A percentile compares a stretch with the other conserved stretches of the same genome.
Evolutionary conservation across 2,329 filamentous ascomycete species (phyloP).

Genomic region (Ambrosiella beaveri): DNA sequence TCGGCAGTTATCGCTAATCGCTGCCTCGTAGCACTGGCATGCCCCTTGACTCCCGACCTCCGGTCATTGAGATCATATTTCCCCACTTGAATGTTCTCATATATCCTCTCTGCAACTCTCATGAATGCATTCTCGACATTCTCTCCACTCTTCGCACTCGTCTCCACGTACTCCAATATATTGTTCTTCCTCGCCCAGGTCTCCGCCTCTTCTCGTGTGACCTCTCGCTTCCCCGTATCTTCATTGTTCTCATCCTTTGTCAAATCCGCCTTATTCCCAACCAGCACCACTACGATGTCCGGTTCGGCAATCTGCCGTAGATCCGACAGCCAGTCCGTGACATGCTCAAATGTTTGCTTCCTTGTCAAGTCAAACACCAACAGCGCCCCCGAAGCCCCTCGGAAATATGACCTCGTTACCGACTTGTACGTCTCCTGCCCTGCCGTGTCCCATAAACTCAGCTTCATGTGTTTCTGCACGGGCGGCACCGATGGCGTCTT

Average conservation of each 20-base stretch:
- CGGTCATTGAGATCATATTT: conserved; percentile 90
- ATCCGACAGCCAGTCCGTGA: conserved; percentile 86
- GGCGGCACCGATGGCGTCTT: conserved; percentile 15
- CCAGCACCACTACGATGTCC: conserved; percentile 82
- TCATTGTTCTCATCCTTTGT: conserved; percentile 25
- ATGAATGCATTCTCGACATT: conserved; percentile 88
- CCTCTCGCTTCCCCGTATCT: conserved; percentile 45
- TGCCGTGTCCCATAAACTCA: conserved; percentile 88
- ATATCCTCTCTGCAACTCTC: conserved; percentile 86
- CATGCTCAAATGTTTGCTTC: conserved; percentile 68
- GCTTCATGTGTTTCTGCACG: conserved; percentile 68
- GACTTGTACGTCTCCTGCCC: conserved; percentile 97
- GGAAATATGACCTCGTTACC: conserved; percentile 86
- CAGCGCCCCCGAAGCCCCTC: conserved; percentile 53
- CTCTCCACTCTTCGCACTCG: conserved; percentile 85
- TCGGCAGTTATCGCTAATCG: conserved; percentile 26
- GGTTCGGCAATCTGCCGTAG: conserved; percentile 88
- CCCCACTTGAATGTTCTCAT: conserved; percentile 88
- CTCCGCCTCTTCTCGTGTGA: conserved; percentile 67
- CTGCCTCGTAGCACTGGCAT: conserved; percentile 31
- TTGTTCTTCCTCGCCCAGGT: conserved; percentile 78
- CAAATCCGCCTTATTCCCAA: conserved; percentile 89
- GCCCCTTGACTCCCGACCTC: conserved; percentile 74
- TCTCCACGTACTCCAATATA: conserved; percentile 88
- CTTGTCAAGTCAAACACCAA: conserved; percentile 92